Evolutionary conservation across 352 stramenopile genomes (phyloP).

Genomic region (Ophiocytium majus): DNA sequence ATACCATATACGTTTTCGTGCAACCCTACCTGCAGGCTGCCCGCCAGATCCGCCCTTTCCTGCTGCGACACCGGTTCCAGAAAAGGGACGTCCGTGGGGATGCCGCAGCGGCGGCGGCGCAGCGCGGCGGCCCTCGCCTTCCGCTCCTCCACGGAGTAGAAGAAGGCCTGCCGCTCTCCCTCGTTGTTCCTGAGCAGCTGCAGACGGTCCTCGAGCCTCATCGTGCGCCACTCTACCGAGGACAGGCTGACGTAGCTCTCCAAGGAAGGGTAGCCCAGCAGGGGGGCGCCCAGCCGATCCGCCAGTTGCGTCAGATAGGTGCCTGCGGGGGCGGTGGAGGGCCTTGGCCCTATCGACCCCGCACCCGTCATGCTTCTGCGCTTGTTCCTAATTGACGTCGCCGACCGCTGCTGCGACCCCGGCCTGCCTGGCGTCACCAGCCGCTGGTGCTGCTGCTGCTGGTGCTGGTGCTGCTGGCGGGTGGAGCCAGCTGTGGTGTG

Average conservation of each 20-base stretch:
- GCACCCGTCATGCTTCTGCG: neutral
- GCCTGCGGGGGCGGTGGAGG: neutral
- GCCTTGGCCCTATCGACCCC: neutral
- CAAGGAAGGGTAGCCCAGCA: neutral
- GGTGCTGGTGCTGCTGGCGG: too few species aligned
- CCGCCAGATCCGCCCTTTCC: too few species aligned
- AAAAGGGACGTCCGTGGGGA: too few species aligned
- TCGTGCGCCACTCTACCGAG: neutral
- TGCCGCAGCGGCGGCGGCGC: too few species aligned
- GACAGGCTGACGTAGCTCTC: neutral
- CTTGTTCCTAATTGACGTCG: neutral
- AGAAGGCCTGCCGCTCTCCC: neutral
- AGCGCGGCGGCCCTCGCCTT: too few species aligned
- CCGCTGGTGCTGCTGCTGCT: neutral
- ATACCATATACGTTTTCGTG: too few species aligned
- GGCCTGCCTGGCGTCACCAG: neutral
- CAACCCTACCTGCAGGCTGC: neutral
- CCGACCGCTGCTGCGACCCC: neutral
- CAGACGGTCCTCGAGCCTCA: neutral
- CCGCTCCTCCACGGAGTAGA: neutral
- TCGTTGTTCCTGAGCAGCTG: neutral
- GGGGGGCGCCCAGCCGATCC: neutral
- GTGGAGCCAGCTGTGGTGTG: neutral
- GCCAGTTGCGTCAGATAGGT: neutral
- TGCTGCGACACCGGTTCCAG: too few species aligned